Conservation (phyloP, 495 filamentous ascomycete genomes). For the Hypoxylon subgilvum region DNA sequence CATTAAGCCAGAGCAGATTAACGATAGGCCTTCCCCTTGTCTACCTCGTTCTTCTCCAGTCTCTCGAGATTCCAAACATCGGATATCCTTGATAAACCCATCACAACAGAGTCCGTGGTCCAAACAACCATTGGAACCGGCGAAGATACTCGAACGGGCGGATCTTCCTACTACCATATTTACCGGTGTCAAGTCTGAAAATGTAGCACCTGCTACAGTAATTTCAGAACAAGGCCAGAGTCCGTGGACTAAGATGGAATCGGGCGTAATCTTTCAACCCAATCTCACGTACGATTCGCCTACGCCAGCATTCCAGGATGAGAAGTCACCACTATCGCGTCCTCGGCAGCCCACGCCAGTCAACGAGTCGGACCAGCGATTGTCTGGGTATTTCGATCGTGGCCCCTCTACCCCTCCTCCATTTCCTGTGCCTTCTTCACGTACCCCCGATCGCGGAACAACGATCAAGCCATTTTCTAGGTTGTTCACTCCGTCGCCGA, state of each 20-base stretch:
- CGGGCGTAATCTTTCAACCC: neutral
- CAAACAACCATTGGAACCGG: neutral
- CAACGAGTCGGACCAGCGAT: neutral
- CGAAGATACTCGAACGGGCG: neutral
- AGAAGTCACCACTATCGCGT: neutral
- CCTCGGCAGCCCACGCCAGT: neutral
- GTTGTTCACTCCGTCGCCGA: constrained; percentile 35
- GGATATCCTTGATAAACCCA: constrained; percentile 10
- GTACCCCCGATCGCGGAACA: constrained; percentile 32
- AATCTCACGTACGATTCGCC: neutral
- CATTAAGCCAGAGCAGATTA: constrained; percentile 17
- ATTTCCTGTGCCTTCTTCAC: neutral
- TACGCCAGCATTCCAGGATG: neutral
- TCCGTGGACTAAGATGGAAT: constrained; percentile 5
- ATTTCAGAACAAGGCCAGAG: constrained; percentile 1
- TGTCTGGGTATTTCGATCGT: neutral
- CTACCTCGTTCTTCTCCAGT: neutral
- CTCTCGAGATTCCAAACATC: neutral
- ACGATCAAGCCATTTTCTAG: constrained; percentile 38
- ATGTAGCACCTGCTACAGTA: neutral
- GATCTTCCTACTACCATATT: neutral
- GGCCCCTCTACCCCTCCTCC: constrained; percentile 18
- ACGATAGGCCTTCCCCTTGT: constrained; percentile 2
- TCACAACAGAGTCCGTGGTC: constrained; percentile 43
- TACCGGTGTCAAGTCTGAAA: neutral